Conservation (phyloP, 169 alveolate genomes). For the Plasmodium cynomolgi region DNA sequence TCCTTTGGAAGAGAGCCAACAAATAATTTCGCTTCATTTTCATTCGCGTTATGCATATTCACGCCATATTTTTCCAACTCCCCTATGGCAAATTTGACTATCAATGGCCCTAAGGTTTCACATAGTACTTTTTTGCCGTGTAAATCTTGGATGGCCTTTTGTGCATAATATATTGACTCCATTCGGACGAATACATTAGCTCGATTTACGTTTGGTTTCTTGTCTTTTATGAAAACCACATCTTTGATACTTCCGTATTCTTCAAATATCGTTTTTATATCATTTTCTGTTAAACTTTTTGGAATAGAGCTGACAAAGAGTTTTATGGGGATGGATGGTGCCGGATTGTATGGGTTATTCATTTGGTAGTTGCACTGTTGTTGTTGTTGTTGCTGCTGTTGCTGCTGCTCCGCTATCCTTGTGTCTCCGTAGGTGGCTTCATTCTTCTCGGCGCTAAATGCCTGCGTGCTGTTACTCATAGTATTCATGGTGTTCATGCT, state of each 20-base stretch:
- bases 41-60: slow-evolving; percentile 82
- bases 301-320: slow-evolving; percentile 92
- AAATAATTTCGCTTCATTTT: slow-evolving; percentile 90
- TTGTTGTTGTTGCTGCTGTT: slow-evolving; percentile 21
- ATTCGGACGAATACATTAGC: slow-evolving; percentile 86
- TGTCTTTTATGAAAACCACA: slow-evolving; percentile 87
- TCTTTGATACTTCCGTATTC: slow-evolving; percentile 90
- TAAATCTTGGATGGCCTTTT: slow-evolving; percentile 89
- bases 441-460: slow-evolving; percentile 25
- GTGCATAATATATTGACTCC: slow-evolving; percentile 92
- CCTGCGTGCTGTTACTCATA: slow-evolving; percentile 46
- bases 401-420: slow-evolving; percentile 25
- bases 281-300: slow-evolving; percentile 85
- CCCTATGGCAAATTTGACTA: slow-evolving; percentile 91
- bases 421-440: slow-evolving; percentile 39
- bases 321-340: slow-evolving; percentile 91
- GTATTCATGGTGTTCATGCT: slow-evolving; percentile 17
- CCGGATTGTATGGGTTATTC: slow-evolving; percentile 87
- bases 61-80: slow-evolving; percentile 90
- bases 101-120: slow-evolving; percentile 87
- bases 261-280: slow-evolving; percentile 84
- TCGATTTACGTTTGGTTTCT: slow-evolving; percentile 86
- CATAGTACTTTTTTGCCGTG: slow-evolving; percentile 85
- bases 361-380: slow-evolving; percentile 35
- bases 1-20: slow-evolving; percentile 91